phyloP scores from a whole-genome alignment of 148 eudicot species.

The Rhododendron mucronatum region DNA sequence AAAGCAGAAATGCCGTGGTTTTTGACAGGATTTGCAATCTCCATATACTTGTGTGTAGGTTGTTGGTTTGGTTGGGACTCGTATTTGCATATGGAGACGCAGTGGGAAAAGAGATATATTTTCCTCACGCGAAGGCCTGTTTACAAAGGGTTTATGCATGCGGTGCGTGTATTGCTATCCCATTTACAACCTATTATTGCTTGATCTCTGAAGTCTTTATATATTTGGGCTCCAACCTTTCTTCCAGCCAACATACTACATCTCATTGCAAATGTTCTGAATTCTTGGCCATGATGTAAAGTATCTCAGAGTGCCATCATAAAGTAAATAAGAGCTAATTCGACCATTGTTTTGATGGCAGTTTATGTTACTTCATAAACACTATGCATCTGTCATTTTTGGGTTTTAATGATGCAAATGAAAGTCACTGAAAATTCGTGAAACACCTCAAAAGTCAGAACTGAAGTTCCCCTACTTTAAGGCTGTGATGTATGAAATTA shows the following conservation, averaged over 20 bases:
- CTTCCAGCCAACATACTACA: not conserved
- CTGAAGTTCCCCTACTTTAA: not conserved
- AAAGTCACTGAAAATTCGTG: not conserved
- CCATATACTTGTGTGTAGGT: constrained; percentile 33
- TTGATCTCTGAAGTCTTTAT: not conserved
- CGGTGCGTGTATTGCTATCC: constrained; percentile 37
- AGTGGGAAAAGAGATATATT: constrained; percentile 48
- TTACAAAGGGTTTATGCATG: constrained; percentile 69
- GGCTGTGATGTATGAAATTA: not conserved
- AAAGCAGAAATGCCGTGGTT: not conserved
- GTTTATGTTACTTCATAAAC: not conserved
- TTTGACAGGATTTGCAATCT: not conserved
- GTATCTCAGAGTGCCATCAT: not conserved
- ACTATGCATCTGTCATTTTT: not conserved
- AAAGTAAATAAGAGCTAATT: not conserved
- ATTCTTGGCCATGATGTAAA: not conserved
- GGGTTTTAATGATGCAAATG: not conserved
- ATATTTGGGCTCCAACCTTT: not conserved
- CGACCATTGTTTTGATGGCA: not conserved
- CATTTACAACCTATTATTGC: not conserved
- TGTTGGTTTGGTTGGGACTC: constrained; percentile 82
- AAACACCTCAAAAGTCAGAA: not conserved
- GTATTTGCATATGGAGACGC: constrained; percentile 76
- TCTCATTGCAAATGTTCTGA: not conserved
- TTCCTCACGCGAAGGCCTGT: constrained; percentile 63